Evolutionary conservation across 257 asterid genomes (phyloP).

Genomic region (Przewalskia tangutica): DNA sequence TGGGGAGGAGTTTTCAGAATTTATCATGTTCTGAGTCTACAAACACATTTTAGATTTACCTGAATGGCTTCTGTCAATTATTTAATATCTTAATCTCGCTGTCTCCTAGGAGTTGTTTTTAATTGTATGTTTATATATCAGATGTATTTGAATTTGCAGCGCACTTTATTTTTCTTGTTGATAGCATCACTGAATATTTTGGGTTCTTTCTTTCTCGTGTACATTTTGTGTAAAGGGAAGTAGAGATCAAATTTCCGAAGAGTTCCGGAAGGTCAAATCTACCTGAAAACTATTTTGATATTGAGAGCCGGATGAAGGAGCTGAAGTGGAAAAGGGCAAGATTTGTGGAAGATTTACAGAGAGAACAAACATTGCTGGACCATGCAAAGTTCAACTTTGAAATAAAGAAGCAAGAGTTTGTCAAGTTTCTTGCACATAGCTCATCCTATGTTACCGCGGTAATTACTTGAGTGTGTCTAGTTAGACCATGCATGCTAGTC

Average conservation of each 20-base stretch:
- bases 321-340: constrained; percentile 58
- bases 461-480: constrained; percentile 6
- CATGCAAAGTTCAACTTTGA: constrained; percentile 45
- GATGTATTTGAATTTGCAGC: not conserved
- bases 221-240: constrained; percentile 28
- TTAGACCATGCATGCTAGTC: constrained; percentile 1
- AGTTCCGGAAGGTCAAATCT: constrained; percentile 24
- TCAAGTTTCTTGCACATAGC: constrained; percentile 42
- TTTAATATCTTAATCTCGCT: not conserved
- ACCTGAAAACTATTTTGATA: constrained; percentile 31
- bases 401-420: constrained; percentile 52
- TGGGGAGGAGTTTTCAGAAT: not conserved
- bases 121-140: not conserved
- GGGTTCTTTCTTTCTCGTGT: constrained; percentile 6
- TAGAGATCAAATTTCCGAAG: constrained; percentile 55
- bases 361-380: constrained; percentile 49
- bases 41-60: not conserved
- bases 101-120: not conserved
- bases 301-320: constrained; percentile 47
- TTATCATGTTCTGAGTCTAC: not conserved
- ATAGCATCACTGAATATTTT: not conserved
- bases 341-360: constrained; percentile 45
- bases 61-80: not conserved
- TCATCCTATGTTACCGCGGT: constrained; percentile 52
- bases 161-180: not conserved